A percentile compares a stretch with the other conserved stretches of the same genome.
These are phyloP conservation scores for Angophora floribunda DNA, from an alignment of 345 rosid genomes.

Conservation along the genomic window DNA sequence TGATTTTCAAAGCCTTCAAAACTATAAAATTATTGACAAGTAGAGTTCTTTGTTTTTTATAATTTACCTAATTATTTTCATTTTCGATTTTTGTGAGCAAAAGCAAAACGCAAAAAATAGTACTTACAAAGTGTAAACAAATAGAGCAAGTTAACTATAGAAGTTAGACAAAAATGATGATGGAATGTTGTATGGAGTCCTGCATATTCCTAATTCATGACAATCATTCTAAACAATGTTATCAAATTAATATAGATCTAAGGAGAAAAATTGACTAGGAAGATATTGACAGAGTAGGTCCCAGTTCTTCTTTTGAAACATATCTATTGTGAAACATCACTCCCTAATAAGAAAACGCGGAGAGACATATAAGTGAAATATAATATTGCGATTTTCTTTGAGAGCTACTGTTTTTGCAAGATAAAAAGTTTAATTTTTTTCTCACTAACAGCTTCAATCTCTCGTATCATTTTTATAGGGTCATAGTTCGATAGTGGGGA, in stretches of 20 bases:
- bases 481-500: too few species aligned
- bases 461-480: too few species aligned
- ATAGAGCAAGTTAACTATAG: not conserved
- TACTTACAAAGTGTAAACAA: not conserved
- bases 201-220: not conserved
- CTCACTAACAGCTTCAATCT: too few species aligned
- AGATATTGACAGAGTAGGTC: too few species aligned
- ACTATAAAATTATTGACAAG: not conserved
- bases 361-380: not conserved
- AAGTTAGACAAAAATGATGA: not conserved
- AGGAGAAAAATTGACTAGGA: not conserved
- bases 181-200: not conserved
- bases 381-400: fast-evolving
- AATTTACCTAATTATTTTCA: not conserved
- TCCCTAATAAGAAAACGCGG: too few species aligned
- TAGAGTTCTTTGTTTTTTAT: not conserved
- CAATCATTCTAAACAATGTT: not conserved
- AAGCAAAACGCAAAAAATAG: not conserved
- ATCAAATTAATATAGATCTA: not conserved
- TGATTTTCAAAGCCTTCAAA: not conserved
- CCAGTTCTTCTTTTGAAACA: too few species aligned
- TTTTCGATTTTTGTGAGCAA: not conserved
- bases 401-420: too few species aligned
- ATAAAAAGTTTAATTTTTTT: too few species aligned
- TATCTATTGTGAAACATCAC: too few species aligned